These are phyloP conservation scores for Oenanthe javanica DNA, from an alignment of 140 eudicot genomes.

Conservation along the genomic window DNA sequence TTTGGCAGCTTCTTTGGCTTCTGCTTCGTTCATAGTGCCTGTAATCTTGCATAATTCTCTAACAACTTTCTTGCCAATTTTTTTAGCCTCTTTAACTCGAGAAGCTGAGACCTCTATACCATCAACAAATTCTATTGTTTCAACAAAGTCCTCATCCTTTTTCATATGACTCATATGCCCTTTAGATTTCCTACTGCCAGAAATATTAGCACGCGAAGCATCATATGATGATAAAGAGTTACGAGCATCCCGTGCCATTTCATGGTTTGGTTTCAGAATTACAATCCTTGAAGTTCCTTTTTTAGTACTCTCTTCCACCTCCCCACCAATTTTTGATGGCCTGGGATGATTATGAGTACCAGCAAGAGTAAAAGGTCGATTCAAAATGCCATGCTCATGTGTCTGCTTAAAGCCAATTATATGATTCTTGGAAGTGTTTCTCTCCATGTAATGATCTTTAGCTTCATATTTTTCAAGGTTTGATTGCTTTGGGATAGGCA, in stretches of 20 bases:
- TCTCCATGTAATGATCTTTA: conserved; percentile 22
- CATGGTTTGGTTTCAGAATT: conserved; percentile 64
- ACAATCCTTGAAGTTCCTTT: conserved; percentile 65
- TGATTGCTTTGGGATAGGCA: conserved; percentile 46
- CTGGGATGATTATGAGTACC: conserved; percentile 18
- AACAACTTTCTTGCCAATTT: conserved; percentile 29
- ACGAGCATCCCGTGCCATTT: conserved; percentile 23
- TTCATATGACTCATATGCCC: conserved; percentile 6
- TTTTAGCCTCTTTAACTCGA: conserved; percentile 57
- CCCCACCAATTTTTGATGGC: conserved; percentile 25
- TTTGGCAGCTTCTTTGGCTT: conserved; percentile 21
- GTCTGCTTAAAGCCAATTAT: conserved; percentile 21
- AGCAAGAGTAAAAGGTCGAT: conserved; percentile 16
- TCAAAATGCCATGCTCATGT: conserved; percentile 22
- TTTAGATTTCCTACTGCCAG: conserved; percentile 17
- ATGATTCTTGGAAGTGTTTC: conserved; percentile 24
- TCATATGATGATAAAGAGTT: conserved; percentile 27
- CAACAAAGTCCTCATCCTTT: conserved; percentile 17
- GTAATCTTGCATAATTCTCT: conserved; percentile 26
- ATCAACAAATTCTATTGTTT: conserved; percentile 21
- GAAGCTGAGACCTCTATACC: conserved; percentile 31
- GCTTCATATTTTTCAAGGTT: conserved; percentile 31
- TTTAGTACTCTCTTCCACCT: conserved; percentile 22
- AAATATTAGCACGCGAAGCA: conserved; percentile 4
- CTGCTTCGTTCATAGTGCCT: conserved; percentile 17